These are phyloP conservation scores for Helenozyma baotianmanensis DNA, from an alignment of 805 yeast genomes.

Conservation along the genomic window DNA sequence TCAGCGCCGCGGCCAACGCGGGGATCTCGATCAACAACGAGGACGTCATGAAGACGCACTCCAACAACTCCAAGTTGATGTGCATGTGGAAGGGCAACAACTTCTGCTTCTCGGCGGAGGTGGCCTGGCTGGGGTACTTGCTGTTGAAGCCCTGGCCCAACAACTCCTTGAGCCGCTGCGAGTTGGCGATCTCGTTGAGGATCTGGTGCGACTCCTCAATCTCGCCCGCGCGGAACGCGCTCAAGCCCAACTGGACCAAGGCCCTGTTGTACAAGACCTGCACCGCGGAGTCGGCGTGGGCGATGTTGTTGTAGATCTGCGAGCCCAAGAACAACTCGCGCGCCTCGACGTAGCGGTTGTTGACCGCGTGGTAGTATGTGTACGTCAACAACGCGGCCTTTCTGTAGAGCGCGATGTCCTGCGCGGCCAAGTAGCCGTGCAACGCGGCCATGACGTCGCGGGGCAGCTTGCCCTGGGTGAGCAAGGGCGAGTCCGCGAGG, in stretches of 20 bases:
- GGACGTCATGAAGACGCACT: slow-evolving; percentile 87
- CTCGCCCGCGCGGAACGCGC: slow-evolving; percentile 89
- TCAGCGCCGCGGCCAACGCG: slow-evolving; percentile 61
- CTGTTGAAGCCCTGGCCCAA: slow-evolving; percentile 83
- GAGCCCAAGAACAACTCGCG: slow-evolving; percentile 85
- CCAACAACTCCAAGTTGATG: slow-evolving; percentile 90
- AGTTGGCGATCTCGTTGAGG: slow-evolving; percentile 81
- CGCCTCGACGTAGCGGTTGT: slow-evolving; percentile 77
- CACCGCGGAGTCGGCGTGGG: slow-evolving; percentile 75
- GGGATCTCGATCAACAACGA: slow-evolving; percentile 92
- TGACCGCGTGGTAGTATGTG: slow-evolving; percentile 88
- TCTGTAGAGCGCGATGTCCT: slow-evolving; percentile 63
- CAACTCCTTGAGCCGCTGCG: slow-evolving; percentile 83
- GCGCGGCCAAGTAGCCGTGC: slow-evolving; percentile 60
- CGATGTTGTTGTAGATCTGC: slow-evolving; percentile 77
- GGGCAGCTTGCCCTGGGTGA: slow-evolving; percentile 33
- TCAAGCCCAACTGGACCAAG: slow-evolving; percentile 88
- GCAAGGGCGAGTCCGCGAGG: slow-evolving; percentile 20
- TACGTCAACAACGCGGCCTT: slow-evolving; percentile 81
- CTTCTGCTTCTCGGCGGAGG: slow-evolving; percentile 67
- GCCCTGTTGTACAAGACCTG: slow-evolving; percentile 95
- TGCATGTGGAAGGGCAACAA: slow-evolving; percentile 97
- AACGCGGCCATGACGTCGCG: slow-evolving; percentile 57
- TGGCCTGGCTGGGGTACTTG: slow-evolving; percentile 56
- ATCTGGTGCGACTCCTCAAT: slow-evolving; percentile 83